phyloP scores from a whole-genome alignment of 768 basidiomycete genomes.

The Naganishia onofrii region DNA sequence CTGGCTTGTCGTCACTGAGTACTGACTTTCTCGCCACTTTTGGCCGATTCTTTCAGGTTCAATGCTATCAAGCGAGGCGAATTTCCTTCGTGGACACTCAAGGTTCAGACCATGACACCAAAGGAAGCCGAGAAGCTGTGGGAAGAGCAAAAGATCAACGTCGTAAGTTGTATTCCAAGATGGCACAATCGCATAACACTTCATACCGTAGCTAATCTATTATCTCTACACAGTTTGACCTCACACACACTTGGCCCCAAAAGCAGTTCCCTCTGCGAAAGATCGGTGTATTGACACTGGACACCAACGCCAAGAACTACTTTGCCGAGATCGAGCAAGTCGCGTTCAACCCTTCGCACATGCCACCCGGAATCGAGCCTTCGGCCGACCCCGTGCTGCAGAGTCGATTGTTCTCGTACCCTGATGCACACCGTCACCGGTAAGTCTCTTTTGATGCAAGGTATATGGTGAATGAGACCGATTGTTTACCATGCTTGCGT shows the following conservation, averaged over 20 bases:
- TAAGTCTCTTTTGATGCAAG: background rate
- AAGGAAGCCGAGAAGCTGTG: constrained; percentile 82
- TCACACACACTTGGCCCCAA: constrained; percentile 52
- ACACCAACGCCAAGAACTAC: constrained; percentile 52
- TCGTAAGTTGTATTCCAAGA: constrained; percentile 46
- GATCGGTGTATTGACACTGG: constrained; percentile 53
- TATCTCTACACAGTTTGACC: constrained; percentile 32
- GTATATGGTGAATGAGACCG: constrained; percentile 34
- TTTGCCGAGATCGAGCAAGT: constrained; percentile 50
- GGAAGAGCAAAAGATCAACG: constrained; percentile 61
- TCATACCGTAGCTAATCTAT: background rate
- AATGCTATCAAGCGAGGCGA: constrained; percentile 52
- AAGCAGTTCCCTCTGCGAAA: constrained; percentile 52
- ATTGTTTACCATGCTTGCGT: constrained; percentile 37
- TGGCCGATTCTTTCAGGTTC: background rate
- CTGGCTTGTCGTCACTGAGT: background rate
- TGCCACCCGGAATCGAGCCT: constrained; percentile 82
- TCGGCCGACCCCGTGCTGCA: constrained; percentile 90
- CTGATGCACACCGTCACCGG: constrained; percentile 51
- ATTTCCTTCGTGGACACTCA: constrained; percentile 54
- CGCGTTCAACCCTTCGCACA: constrained; percentile 66
- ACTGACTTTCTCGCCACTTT: too few species aligned
- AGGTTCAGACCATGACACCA: constrained; percentile 81
- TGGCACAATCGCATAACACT: constrained; percentile 58
- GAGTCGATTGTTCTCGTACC: constrained; percentile 89